Conservation (phyloP, 1,284 basidiomycete genomes). For the Pisolithus thermaeus region DNA sequence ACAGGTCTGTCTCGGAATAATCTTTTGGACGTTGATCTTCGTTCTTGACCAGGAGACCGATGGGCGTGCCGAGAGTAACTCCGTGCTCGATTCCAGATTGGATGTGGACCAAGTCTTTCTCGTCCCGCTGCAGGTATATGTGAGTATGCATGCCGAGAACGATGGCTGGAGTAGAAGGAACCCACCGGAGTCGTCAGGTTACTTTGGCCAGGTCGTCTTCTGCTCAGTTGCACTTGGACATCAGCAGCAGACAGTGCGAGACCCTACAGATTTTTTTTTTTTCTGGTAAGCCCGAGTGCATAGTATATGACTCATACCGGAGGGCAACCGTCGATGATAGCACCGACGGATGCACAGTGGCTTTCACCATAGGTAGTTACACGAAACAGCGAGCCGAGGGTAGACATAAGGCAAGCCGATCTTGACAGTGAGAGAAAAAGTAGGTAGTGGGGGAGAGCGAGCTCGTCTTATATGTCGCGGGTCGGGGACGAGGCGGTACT, state of each 20-base stretch:
- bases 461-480: constrained; percentile 10
- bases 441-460: background rate
- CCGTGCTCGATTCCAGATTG: constrained; percentile 95
- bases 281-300: constrained; percentile 6
- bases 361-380: constrained; percentile 98
- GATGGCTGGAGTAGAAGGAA: constrained; percentile 11
- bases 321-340: constrained; percentile 96
- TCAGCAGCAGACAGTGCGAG: constrained; percentile 77
- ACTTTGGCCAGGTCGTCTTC: constrained; percentile 93
- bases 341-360: constrained; percentile 95
- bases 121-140: constrained; percentile 66
- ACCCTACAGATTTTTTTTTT: constrained; percentile 49
- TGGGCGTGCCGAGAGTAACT: constrained; percentile 95
- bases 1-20: constrained; percentile 97
- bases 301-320: constrained; percentile 53
- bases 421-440: constrained; percentile 8
- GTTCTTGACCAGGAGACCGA: constrained; percentile 93
- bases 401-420: constrained; percentile 64
- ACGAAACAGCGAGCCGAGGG: constrained; percentile 85
- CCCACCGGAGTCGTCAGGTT: constrained; percentile 92
- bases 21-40: constrained; percentile 98
- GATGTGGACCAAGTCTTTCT: constrained; percentile 92
- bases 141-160: constrained; percentile 7
- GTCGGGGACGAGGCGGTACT: constrained; percentile 23
- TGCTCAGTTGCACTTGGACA: constrained; percentile 88